Percentiles rank a stretch among this genome's conserved stretches.
These are phyloP conservation scores for Pleurotus giganteus DNA, from an alignment of 768 basidiomycete species.

Conservation along the genomic window DNA sequence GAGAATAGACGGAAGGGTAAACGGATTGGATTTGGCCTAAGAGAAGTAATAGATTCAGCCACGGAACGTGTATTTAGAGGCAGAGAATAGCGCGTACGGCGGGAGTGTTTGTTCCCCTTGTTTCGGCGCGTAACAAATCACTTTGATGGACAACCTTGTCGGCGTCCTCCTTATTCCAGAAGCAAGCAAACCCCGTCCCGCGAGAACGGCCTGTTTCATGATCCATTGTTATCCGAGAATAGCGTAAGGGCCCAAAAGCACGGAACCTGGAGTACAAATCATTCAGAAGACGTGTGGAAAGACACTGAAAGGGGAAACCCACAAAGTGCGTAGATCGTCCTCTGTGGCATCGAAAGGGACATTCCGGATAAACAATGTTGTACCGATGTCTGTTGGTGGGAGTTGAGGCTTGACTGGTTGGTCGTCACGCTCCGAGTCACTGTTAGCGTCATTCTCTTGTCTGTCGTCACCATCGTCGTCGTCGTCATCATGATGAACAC, in stretches of 20 bases:
- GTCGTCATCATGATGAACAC: constrained; percentile 41
- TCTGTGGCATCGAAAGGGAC: constrained; percentile 91
- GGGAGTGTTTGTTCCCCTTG: constrained; percentile 38
- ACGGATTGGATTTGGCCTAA: constrained; percentile 78
- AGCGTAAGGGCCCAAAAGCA: constrained; percentile 87
- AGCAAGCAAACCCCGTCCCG: constrained; percentile 96
- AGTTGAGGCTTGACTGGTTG: constrained; percentile 61
- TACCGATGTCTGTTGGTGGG: constrained; percentile 83
- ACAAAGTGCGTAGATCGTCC: constrained; percentile 87
- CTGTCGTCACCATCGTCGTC: constrained; percentile 40
- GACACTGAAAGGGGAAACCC: constrained; percentile 25
- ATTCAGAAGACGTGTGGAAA: constrained; percentile 4
- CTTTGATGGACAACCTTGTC: constrained; percentile 83
- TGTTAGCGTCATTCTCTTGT: constrained; percentile 31
- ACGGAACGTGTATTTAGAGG: not conserved
- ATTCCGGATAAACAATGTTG: constrained; percentile 92
- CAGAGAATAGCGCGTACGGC: constrained; percentile 21
- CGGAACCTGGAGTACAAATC: constrained; percentile 65
- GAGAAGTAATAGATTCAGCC: constrained; percentile 1
- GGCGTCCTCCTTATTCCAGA: constrained; percentile 92
- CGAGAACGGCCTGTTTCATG: constrained; percentile 79
- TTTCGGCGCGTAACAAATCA: constrained; percentile 65
- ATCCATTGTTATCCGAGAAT: constrained; percentile 90
- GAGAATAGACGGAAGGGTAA: constrained; percentile 82
- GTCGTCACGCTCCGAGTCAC: constrained; percentile 33